Conservation (phyloP, 1,284 basidiomycete species). For the Ceratobasidium sp. region DNA sequence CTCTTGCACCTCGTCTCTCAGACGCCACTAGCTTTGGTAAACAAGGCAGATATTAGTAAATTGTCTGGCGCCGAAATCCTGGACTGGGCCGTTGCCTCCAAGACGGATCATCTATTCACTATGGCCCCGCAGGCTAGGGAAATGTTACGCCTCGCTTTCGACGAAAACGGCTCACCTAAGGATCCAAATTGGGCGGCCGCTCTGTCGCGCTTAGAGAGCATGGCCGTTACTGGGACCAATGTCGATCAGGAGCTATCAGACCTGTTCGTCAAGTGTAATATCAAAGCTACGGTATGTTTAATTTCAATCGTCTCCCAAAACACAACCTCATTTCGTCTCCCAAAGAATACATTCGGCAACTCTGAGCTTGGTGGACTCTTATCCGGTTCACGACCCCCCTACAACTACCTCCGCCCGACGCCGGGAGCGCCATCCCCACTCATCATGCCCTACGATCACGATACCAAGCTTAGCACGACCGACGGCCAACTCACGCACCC, state of each 20-base stretch:
- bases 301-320: not conserved
- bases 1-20: slow-evolving; percentile 2
- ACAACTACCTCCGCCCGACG: slow-evolving; percentile 17
- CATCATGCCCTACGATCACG: not conserved
- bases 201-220: not conserved
- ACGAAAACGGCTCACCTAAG: not conserved
- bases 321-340: not conserved
- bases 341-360: slow-evolving; percentile 20
- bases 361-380: slow-evolving; percentile 18
- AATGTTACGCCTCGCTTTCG: slow-evolving; percentile 16
- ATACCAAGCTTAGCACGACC: no score
- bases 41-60: not conserved
- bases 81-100: slow-evolving; percentile 15
- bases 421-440: not conserved
- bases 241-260: slow-evolving; percentile 18
- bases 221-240: not conserved
- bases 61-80: not conserved
- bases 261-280: not conserved
- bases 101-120: not conserved
- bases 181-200: not conserved
- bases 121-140: not conserved
- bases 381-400: not conserved
- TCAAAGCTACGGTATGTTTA: slow-evolving; percentile 11
- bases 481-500: not conserved
- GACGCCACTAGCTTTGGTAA: not conserved